Evolutionary conservation across 2,329 filamentous ascomycete species (phyloP).

Genomic region (Aspergillus uvarum): DNA sequence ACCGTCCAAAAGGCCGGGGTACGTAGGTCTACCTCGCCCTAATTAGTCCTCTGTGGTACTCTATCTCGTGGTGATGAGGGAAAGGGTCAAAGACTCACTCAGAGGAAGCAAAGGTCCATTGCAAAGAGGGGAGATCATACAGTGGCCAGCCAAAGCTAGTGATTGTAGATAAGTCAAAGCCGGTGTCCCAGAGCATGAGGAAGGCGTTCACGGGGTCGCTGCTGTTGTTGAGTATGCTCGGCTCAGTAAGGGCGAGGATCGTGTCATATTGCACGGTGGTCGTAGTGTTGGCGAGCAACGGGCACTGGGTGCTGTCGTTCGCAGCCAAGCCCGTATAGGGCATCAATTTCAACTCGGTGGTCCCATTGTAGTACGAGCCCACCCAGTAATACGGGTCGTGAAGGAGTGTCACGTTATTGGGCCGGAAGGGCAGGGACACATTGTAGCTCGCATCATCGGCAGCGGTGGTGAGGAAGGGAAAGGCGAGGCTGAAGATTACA

Average conservation of each 20-base stretch:
- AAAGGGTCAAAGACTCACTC: no score
- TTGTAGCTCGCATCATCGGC: slow-evolving; percentile 5
- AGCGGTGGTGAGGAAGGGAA: neutral
- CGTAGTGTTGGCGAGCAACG: neutral
- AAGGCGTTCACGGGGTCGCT: neutral
- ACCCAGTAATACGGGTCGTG: slow-evolving; percentile 13
- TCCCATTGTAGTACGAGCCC: slow-evolving; percentile 13
- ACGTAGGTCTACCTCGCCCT: neutral
- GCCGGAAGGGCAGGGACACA: slow-evolving; percentile 6
- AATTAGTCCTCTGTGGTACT: no score
- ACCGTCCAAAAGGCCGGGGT: no score
- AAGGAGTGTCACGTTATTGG: slow-evolving; percentile 10
- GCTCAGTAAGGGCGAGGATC: neutral
- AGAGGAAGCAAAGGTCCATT: neutral
- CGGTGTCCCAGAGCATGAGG: neutral
- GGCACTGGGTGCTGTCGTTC: neutral
- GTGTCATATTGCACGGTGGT: neutral
- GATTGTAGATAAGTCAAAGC: neutral
- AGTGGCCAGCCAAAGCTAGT: neutral
- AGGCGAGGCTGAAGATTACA: neutral
- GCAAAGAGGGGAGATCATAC: neutral
- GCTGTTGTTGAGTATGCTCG: neutral
- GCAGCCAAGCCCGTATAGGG: neutral
- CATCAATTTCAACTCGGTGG: neutral
- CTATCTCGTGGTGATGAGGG: no score